Percentiles rank a stretch among this genome's conserved stretches.
Conservation (phyloP, 345 rosid genomes). For the Theobroma cacao region DNA sequence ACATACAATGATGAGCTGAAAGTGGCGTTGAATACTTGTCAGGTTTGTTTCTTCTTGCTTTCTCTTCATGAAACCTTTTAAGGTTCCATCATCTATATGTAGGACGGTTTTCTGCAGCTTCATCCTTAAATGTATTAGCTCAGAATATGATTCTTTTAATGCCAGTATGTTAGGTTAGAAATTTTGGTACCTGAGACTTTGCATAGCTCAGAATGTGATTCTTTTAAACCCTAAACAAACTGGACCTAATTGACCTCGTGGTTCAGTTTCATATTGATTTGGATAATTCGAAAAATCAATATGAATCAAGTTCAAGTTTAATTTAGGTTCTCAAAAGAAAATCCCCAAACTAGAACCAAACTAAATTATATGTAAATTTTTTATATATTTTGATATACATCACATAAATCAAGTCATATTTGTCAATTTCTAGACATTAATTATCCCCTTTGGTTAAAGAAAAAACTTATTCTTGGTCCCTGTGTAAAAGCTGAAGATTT, state of each 20-base stretch:
- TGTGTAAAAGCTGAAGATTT: not conserved
- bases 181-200: not conserved
- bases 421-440: not conserved
- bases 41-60: not conserved
- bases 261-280: not conserved
- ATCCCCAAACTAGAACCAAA: not conserved
- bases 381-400: no score
- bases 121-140: not conserved
- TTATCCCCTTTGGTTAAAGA: not conserved
- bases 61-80: not conserved
- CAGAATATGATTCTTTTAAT: not conserved
- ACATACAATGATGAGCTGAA: not conserved
- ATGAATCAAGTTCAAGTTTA: not conserved
- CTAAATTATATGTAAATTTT: not conserved
- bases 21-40: not conserved
- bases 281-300: not conserved
- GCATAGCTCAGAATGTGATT: no score
- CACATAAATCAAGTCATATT: no score
- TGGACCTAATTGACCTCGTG: not conserved
- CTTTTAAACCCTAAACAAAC: no score
- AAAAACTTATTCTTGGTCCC: not conserved
- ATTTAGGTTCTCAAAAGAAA: not conserved
- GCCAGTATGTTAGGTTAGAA: not conserved
- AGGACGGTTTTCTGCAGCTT: not conserved
- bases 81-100: not conserved